Percentiles rank a stretch among this genome's conserved stretches.
Conservation (phyloP, 352 stramenopile species). For the Phytophthora melonis region DNA sequence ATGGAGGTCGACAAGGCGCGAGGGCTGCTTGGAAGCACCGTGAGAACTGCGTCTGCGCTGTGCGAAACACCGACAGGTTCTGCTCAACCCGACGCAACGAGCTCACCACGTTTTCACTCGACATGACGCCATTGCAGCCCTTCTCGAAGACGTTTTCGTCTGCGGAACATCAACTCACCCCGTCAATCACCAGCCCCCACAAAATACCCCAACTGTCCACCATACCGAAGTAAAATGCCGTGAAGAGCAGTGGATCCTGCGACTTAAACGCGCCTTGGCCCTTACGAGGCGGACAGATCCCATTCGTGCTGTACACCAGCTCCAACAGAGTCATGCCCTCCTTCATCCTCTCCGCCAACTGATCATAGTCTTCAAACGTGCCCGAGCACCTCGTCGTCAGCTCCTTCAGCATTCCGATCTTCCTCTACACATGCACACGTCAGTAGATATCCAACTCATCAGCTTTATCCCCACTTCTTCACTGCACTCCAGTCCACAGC, state of each 20-base stretch:
- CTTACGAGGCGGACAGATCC: conserved; percentile 63
- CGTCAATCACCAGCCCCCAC: no score
- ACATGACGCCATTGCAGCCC: conserved; percentile 2
- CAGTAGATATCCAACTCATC: not conserved
- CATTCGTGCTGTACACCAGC: conserved; percentile 66
- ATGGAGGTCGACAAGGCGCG: conserved; percentile 68
- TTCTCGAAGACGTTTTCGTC: conserved; percentile 39
- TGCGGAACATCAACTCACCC: not conserved
- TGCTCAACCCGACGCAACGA: conserved; percentile 58
- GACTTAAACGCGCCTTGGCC: conserved; percentile 65
- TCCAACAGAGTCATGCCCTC: conserved; percentile 61
- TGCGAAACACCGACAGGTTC: conserved; percentile 59
- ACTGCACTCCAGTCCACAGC: not conserved
- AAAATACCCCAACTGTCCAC: no score
- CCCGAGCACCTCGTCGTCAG: conserved; percentile 52
- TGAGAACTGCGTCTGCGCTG: conserved; percentile 59
- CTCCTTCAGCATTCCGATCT: conserved; percentile 80
- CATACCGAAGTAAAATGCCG: conserved; percentile 59
- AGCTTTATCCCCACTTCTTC: no score
- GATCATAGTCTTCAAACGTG: conserved; percentile 41
- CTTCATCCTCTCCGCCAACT: conserved; percentile 48
- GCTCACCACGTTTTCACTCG: conserved; percentile 47
- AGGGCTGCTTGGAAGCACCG: conserved; percentile 64
- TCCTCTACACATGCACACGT: conserved; percentile 43
- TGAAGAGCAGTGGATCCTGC: conserved; percentile 55